Evolutionary conservation across 768 basidiomycete species (phyloP), one percentile per base, ranked within the genome.

Genomic region (Tylopilus vinaceipallidus): DNA sequence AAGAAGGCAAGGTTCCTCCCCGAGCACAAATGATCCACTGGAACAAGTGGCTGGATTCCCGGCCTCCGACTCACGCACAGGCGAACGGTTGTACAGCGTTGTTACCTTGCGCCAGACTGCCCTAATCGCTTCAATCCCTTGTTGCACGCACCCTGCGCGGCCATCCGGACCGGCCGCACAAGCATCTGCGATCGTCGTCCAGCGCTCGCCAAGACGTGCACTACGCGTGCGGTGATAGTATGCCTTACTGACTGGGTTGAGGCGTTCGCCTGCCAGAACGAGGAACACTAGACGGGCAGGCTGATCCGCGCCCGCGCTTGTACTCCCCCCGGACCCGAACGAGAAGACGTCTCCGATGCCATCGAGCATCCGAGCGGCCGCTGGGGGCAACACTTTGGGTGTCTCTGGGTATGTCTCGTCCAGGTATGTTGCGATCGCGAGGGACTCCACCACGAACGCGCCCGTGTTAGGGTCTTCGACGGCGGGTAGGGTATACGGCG

Each of bases 401-500:
- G 73, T 69, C 41, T 69, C 61, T 0, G 80, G 77, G 54, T 80
- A 82, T 1, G 70, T 67, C 2, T 66, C 62, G 47, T 82, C 81
- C 47, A 82, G 69, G 59, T 83, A 80, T 14, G 67, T 54, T 1
- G 76, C 79, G 48, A 83, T 82, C 27, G 52, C 57, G 33, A 64
- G 54, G 0, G 80, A 80, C 27, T 81, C 76, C 10, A 71, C 53
- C 26, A 81, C 30, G 6, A 64, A 47, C 2, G 58, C 51, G 6
- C 66, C 68, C 6, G 24, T 79, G 29, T 60, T 60, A 0, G 72
- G 70, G 55, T 82, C 80, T 54, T 74, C 58, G 46, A 84, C 78
- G 24, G 73, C 68, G 0, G 82, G 81, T 0, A 79, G 63, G 11
- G 76, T 79, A 61, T 80, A 54, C 13, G 62, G 47, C 8, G 49